Conservation (phyloP, 1,284 basidiomycete genomes). For the Caloboletus firmus region DNA sequence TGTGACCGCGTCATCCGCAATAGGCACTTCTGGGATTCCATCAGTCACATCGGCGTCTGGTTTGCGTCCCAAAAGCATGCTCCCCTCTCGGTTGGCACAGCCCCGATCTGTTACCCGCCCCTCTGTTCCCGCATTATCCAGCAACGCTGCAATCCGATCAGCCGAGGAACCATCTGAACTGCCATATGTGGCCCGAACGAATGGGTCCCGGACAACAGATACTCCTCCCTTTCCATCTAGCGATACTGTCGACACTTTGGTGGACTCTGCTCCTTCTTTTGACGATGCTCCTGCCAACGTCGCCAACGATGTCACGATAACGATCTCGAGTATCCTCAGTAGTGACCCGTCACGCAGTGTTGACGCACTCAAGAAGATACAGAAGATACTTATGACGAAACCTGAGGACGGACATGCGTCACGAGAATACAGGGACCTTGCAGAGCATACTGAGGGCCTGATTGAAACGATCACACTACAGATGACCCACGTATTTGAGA, state of each 20-base stretch:
- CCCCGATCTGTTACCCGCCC: conserved; percentile 46
- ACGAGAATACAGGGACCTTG: conserved; percentile 71
- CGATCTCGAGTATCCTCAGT: conserved; percentile 81
- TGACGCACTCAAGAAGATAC: conserved; percentile 91
- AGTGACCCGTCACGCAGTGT: conserved; percentile 84
- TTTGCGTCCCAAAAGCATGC: conserved; percentile 59
- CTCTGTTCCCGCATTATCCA: conserved; percentile 17
- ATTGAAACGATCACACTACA: conserved; percentile 86
- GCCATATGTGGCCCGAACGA: conserved; percentile 27
- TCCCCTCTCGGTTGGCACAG: conserved; percentile 69
- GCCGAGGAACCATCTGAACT: conserved; percentile 33
- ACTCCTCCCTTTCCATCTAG: conserved; percentile 20
- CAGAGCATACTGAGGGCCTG: conserved; percentile 82
- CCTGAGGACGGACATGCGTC: conserved; percentile 71
- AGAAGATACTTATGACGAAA: conserved; percentile 74
- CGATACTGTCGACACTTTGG: conserved; percentile 30
- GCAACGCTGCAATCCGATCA: conserved; percentile 20
- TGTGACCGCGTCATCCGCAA: conserved; percentile 34
- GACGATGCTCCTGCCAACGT: conserved; percentile 19
- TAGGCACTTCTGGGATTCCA: conserved; percentile 34
- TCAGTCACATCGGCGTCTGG: conserved; percentile 49
- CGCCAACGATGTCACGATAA: conserved; percentile 66
- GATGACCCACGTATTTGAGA: conserved; percentile 87
- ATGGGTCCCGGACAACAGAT: conserved; percentile 22
- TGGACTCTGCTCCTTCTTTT: conserved; percentile 26